A percentile compares a stretch with the other conserved stretches of the same genome.
These are phyloP conservation scores for Hemileia vastatrix DNA, from an alignment of 1,284 basidiomycete genomes.

Conservation along the genomic window DNA sequence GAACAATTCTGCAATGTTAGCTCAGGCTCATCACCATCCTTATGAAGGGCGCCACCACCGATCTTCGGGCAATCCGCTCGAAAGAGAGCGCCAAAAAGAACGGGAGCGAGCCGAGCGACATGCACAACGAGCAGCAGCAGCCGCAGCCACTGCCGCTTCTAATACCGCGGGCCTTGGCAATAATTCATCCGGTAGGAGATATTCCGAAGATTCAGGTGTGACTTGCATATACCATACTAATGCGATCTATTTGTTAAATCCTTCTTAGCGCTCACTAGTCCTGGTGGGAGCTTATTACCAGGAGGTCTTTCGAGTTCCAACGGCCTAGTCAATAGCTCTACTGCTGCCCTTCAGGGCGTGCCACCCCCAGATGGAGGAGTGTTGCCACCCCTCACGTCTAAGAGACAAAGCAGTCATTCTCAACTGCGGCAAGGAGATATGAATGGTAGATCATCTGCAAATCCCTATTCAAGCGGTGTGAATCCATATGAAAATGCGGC, in stretches of 20 bases:
- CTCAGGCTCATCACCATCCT: neutral
- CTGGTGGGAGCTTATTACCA: constrained; percentile 4
- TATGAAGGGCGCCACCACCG: constrained; percentile 43
- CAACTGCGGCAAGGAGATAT: constrained; percentile 1
- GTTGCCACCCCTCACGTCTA: neutral
- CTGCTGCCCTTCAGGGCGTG: constrained; percentile 11
- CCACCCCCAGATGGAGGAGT: constrained; percentile 8
- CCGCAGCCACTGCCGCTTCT: constrained; percentile 29
- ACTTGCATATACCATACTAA: too few relatives aligned
- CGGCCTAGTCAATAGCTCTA: neutral
- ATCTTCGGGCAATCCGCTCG: constrained; percentile 34
- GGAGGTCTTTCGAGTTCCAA: constrained; percentile 4
- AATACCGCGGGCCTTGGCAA: constrained; percentile 1
- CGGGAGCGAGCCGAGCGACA: constrained; percentile 48
- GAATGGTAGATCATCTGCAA: neutral
- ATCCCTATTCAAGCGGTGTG: constrained; percentile 14
- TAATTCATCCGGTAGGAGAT: neutral
- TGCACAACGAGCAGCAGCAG: constrained; percentile 43
- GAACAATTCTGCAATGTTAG: constrained; percentile 17
- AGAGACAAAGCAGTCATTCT: constrained; percentile 2
- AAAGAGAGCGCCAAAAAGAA: constrained; percentile 45
- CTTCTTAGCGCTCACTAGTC: constrained; percentile 11
- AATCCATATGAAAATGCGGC: too few relatives aligned
- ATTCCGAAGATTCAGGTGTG: constrained; percentile 1
- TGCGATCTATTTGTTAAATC: neutral